phyloP scores from a whole-genome alignment of 2,329 filamentous ascomycete genomes.

The Bipolaris victoriae region DNA sequence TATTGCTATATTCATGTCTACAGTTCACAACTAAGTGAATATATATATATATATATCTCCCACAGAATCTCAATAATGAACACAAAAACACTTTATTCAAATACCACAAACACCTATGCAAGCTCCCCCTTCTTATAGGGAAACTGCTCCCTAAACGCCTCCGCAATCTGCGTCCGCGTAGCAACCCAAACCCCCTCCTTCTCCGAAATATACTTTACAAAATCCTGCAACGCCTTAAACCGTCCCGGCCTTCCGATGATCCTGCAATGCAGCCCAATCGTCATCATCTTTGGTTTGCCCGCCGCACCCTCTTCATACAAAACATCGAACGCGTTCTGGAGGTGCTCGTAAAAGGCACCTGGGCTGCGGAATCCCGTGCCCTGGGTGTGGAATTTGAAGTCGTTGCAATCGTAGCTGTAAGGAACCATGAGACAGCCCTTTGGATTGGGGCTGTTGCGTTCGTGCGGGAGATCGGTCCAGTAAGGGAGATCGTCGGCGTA shows the following conservation, averaged over 20 bases:
- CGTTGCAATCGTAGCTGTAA: constrained; percentile 63
- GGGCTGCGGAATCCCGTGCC: constrained; percentile 56
- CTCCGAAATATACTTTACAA: constrained; percentile 59
- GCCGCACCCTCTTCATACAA: constrained; percentile 59
- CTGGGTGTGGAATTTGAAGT: constrained; percentile 56
- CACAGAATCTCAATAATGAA: too few species aligned
- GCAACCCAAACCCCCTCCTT: constrained; percentile 64
- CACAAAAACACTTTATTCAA: too few species aligned
- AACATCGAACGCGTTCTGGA: constrained; percentile 61
- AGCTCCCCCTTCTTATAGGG: constrained; percentile 56
- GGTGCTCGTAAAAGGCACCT: constrained; percentile 53
- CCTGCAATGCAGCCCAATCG: constrained; percentile 60
- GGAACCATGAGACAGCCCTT: constrained; percentile 63
- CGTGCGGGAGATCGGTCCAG: constrained; percentile 61
- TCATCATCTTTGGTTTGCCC: constrained; percentile 57
- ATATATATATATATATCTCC: too few species aligned
- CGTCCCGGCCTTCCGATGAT: constrained; percentile 61
- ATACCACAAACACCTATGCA: constrained; percentile 18
- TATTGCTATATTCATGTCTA: neutral
- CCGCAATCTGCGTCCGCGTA: constrained; percentile 60
- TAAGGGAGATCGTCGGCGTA: constrained; percentile 64
- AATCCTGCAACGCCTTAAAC: constrained; percentile 58
- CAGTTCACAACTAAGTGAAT: too few species aligned
- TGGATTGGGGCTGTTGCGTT: constrained; percentile 49
- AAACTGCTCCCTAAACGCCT: constrained; percentile 56